Evolutionary conservation across 2,329 filamentous ascomycete species (phyloP).

Genomic region (Paramyrothecium roridum): DNA sequence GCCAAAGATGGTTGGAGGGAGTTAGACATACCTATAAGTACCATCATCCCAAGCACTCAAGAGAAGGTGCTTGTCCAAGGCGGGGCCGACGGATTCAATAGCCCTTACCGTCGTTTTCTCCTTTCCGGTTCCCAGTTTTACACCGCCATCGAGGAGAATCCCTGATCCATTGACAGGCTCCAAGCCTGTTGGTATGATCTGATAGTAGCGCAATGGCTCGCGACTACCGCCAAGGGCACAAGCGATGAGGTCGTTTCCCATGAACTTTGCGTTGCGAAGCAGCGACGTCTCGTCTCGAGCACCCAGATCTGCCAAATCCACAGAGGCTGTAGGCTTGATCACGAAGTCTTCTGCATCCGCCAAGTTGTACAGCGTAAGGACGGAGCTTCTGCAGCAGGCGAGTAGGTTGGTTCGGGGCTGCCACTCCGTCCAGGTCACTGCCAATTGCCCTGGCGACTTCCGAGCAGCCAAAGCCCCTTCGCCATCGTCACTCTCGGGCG

Average conservation of each 20-base stretch:
- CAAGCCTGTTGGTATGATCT: conserved; percentile 42
- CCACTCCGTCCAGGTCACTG: conserved; percentile 31
- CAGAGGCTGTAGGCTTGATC: conserved; percentile 15
- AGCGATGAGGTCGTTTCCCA: conserved; percentile 40
- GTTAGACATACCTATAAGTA: conserved; percentile 35
- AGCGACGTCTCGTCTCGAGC: conserved; percentile 17
- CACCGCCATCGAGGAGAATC: conserved; percentile 13
- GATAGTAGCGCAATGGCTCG: conserved; percentile 43
- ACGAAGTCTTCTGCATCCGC: conserved; percentile 4
- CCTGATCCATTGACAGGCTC: conserved; percentile 30
- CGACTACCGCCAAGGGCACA: conserved; percentile 39
- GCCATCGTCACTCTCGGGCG: conserved; percentile 5
- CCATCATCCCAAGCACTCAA: conserved; percentile 54
- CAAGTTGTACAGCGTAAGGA: conserved; percentile 25
- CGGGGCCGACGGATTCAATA: conserved; percentile 39
- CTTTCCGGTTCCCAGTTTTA: conserved; percentile 17
- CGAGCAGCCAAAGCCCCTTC: conserved; percentile 10
- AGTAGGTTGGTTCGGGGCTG: conserved; percentile 21
- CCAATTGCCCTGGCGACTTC: conserved; percentile 24
- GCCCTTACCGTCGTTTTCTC: conserved; percentile 40
- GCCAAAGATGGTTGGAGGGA: background rate
- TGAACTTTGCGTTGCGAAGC: conserved; percentile 37
- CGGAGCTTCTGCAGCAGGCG: conserved; percentile 25
- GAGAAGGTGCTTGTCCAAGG: conserved; percentile 35
- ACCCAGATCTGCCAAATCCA: conserved; percentile 19